Evolutionary conservation across 495 filamentous ascomycete species (phyloP), one percentile per base, ranked within the genome.

Genomic region (Xylaria cubensis): DNA sequence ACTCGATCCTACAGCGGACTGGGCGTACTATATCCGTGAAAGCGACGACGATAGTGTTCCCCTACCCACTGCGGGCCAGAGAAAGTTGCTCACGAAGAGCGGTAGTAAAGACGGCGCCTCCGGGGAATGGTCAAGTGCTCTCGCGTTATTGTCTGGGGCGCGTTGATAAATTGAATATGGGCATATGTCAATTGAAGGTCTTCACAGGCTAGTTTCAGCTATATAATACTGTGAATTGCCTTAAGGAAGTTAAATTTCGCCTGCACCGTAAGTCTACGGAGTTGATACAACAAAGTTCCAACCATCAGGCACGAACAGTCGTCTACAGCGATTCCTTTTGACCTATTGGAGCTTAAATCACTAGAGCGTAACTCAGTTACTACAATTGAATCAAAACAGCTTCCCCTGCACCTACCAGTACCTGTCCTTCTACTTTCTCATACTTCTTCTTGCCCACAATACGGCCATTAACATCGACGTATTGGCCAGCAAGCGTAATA

Each of bases 21-120:
- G 72, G 75, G 59, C 75, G 44, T 77, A 74, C 64, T 77, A 77
- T 62, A 74, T 77, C 12, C 58, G 72, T 2, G 72, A 73, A n/a
- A 32, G 24, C 6, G 72, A 71, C 46, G 67, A 70, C 24, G 72
- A 73, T 32, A 64, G 41, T 17, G 1, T 50, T 2, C 67, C 66
- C 6, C 19, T 71, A 10, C 29, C 72, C 8, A 73, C 72, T 41
- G 67, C 72, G 4, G 67, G 67, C 1, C 39, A 53, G 48, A 71
- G 72, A 53, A 73, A 71, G 72, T 26, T 71, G 48, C 72, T 71
- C 9, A 71, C 72, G 26, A 71, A 71, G 59, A 73, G 67, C 32
- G 67, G 67, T 19, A 71, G 24, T 42, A 36, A 61, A 48, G 56
- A 61, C 10, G 29, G 15, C 6, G 55, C 4, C 4, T 1, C 15